Percentiles rank a stretch among this genome's conserved stretches.
These are phyloP conservation scores for Chloropicon primus DNA, from an alignment of 139 green algal genomes.

Conservation along the genomic window DNA sequence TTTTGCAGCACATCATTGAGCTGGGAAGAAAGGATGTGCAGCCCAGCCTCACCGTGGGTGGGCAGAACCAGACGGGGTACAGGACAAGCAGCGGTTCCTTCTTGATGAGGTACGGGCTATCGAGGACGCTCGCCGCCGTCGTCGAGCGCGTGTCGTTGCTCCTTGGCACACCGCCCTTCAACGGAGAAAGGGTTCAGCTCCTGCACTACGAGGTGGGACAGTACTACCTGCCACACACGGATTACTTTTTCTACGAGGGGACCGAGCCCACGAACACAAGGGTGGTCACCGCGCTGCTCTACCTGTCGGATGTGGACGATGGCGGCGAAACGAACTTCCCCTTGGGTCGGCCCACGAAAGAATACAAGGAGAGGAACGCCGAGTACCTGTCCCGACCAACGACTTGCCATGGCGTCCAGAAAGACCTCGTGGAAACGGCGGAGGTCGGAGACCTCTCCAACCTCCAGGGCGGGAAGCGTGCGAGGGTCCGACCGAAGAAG, in stretches of 20 bases:
- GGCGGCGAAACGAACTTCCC: conserved; percentile 50
- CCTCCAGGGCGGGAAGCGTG: neutral
- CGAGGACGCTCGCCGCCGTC: neutral
- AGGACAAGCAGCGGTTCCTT: neutral
- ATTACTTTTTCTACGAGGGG: neutral
- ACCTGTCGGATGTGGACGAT: conserved; percentile 40
- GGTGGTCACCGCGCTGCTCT: conserved; percentile 67
- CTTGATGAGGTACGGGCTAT: neutral
- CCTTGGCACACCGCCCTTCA: neutral
- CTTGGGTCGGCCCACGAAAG: neutral
- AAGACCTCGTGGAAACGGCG: too few species aligned
- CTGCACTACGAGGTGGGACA: neutral
- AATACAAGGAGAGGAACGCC: neutral
- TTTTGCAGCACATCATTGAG: neutral
- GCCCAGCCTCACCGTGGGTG: neutral
- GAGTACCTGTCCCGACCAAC: neutral
- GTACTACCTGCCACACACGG: neutral
- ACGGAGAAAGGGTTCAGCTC: neutral
- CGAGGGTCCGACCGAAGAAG: neutral
- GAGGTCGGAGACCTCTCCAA: too few species aligned
- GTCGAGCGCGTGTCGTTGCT: neutral
- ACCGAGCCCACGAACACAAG: too few species aligned
- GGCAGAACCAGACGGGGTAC: neutral
- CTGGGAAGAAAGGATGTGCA: neutral
- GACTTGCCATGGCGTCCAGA: neutral